Evolutionary conservation across 495 filamentous ascomycete species (phyloP), one percentile per base, ranked within the genome.

Genomic region (Margaritispora aquatica): DNA sequence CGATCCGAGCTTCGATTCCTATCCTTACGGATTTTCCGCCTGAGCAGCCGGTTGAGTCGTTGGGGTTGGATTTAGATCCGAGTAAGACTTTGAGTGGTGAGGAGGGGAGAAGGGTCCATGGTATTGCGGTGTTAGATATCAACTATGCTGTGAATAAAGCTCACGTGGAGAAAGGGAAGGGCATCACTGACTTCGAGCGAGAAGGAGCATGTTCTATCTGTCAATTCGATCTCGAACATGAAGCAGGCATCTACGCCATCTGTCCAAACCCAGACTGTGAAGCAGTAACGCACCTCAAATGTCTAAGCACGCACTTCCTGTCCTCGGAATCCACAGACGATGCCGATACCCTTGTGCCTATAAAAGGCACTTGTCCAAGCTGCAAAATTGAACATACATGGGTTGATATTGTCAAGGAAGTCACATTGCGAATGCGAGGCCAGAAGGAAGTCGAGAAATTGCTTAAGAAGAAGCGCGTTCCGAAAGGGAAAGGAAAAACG

Each of bases 321-420:
- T 63, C 71, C 0, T n/a, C n/a, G n/a, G n/a, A n/a, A n/a, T 44
- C 38, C 7, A 17, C 11, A 17, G 49, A 44, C 11, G 61, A 71
- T 38, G 71, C 75, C 2, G 62, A 66, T 0, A 75, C 66, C 0
- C 68, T 96, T 1, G 61, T 96, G 2, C 93, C 94, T 0, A 78
- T 78, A 3, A 64, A 76, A 9, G 93, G 93, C 1, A 70, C 63
- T 2, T 98, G 94, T 73, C 91, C 90, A 1, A 70, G 69, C 41
- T 98, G 94, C 68, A 70, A 78, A 1, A 71, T 73, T 0, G 70
- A 77, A 20, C 74, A 89, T 8, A 65, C 76, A 49, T 98, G 94
- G 94, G 74, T 81, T 0, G 77, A 88, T 49, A 79, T 97, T 63
- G 88, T 92, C 69, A 91, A 85, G 66, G 92, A 96, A 68, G 70